Conservation (phyloP, 176 grass and related monocot species). For the Carex parvula region DNA sequence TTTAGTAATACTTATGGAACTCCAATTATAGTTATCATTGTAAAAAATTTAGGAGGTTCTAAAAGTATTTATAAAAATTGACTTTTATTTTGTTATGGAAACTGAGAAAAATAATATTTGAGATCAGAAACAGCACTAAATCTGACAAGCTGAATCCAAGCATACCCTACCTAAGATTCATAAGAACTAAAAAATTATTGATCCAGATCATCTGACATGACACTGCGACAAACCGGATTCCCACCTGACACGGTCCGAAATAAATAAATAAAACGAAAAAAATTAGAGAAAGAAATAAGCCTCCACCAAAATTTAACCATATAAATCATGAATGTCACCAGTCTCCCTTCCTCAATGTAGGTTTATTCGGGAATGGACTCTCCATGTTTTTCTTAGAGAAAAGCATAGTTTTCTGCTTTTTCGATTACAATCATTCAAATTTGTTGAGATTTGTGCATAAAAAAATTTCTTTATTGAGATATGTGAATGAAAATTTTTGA, state of each 20-base stretch:
- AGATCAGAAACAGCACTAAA: not conserved
- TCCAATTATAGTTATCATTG: not conserved
- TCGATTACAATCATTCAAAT: too few species aligned
- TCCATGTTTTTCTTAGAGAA: too few species aligned
- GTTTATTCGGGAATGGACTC: too few species aligned
- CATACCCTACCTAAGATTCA: not conserved
- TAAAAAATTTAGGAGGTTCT: not conserved
- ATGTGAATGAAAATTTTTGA: too few species aligned
- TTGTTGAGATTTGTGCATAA: too few species aligned
- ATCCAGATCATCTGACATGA: not conserved
- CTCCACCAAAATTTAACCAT: not conserved
- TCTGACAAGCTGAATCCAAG: slow-evolving; percentile 12
- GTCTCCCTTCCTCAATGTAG: not conserved
- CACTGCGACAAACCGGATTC: not conserved
- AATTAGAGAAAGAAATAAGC: not conserved
- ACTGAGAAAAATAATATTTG: not conserved
- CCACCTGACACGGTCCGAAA: too few species aligned
- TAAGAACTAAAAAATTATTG: not conserved
- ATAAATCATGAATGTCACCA: not conserved
- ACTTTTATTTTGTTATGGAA: not conserved
- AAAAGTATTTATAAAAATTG: not conserved
- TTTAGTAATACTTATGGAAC: not conserved
- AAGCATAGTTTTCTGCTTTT: too few species aligned
- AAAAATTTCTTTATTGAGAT: too few species aligned
- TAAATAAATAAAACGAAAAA: not conserved